Percentiles rank a stretch among this genome's conserved stretches.
Evolutionary conservation across 306 rosid species (phyloP).

Genomic region (Betula pendula): DNA sequence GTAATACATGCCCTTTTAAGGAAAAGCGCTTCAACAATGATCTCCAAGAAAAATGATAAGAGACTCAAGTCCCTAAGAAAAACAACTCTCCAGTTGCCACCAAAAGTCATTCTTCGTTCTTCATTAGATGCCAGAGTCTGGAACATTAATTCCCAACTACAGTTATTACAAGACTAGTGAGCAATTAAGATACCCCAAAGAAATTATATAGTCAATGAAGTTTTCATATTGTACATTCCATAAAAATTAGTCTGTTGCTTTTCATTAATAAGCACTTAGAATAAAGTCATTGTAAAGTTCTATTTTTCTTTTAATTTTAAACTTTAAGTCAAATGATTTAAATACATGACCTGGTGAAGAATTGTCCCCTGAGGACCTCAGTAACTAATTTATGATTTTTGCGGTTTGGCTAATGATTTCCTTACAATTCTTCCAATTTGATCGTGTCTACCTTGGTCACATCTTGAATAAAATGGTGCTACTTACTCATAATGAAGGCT

Average conservation of each 20-base stretch:
- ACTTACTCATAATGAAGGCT: neutral
- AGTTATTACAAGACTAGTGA: neutral
- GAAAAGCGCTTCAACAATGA: neutral
- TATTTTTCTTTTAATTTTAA: neutral
- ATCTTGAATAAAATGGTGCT: too few relatives aligned
- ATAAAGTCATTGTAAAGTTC: neutral
- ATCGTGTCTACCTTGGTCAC: neutral
- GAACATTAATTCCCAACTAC: neutral
- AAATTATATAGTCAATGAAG: neutral
- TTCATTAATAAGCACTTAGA: neutral
- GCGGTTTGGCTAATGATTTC: neutral
- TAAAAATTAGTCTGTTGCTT: neutral
- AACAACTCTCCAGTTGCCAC: neutral
- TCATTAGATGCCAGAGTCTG: neutral
- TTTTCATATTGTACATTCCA: neutral
- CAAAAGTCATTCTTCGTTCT: neutral
- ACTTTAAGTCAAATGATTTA: neutral
- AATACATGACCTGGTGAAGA: neutral
- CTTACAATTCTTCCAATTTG: neutral
- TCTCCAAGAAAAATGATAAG: neutral
- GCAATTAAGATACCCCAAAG: neutral
- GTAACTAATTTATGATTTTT: neutral
- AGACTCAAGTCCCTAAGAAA: neutral
- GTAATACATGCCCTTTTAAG: neutral
- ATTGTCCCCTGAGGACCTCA: neutral